Evolutionary conservation across 73 alveolate species (phyloP).

Genomic region (Tetrahymena malaccensis): DNA sequence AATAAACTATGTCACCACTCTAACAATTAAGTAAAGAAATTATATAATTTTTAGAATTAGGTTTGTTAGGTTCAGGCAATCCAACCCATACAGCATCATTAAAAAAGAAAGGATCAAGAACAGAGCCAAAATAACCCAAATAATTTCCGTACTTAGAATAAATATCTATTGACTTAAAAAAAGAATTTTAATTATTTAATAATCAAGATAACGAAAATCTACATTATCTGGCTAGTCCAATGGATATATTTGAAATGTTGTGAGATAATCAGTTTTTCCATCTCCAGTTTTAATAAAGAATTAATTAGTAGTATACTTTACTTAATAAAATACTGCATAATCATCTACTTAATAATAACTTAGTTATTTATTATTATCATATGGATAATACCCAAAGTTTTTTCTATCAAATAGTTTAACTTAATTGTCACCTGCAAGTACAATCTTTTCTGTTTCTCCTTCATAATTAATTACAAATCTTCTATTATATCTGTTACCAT

Average conservation of each 20-base stretch:
- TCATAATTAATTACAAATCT: background rate
- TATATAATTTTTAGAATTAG: background rate
- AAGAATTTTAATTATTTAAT: no score
- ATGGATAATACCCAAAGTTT: background rate
- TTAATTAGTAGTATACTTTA: background rate
- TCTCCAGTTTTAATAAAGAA: background rate
- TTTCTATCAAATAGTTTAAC: background rate
- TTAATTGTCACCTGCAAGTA: background rate
- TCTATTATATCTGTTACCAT: background rate
- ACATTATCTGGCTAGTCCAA: background rate
- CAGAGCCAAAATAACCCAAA: background rate
- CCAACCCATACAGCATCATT: background rate
- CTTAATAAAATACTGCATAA: background rate
- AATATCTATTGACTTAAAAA: background rate
- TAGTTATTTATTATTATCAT: no score
- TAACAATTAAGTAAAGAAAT: background rate
- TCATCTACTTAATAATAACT: background rate
- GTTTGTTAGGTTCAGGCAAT: background rate
- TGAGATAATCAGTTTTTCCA: background rate
- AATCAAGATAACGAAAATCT: no score
- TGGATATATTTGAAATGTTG: background rate
- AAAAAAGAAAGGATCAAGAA: background rate
- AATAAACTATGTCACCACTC: background rate
- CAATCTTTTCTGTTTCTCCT: background rate
- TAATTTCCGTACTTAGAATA: no score